Evolutionary conservation across 2,329 filamentous ascomycete genomes (phyloP).

Genomic region (Penicillium sp.): DNA sequence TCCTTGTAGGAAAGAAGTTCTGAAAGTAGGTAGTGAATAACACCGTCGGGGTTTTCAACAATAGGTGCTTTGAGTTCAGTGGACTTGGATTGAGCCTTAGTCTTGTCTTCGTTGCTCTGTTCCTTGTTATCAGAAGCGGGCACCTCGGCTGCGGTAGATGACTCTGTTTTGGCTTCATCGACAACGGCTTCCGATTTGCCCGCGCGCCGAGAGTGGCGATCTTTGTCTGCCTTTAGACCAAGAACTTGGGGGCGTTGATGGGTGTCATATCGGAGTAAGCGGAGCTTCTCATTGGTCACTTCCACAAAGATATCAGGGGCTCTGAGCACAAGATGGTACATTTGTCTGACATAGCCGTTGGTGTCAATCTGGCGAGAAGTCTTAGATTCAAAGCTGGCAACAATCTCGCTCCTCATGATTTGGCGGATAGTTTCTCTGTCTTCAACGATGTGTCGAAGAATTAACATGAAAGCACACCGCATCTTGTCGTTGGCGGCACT

Average conservation of each 20-base stretch:
- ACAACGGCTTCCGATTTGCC: constrained; percentile 20
- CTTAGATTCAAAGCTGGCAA: constrained; percentile 68
- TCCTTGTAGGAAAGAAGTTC: constrained; percentile 91
- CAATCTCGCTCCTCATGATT: constrained; percentile 88
- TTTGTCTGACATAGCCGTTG: constrained; percentile 69
- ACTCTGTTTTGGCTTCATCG: constrained; percentile 33
- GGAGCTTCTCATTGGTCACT: constrained; percentile 80
- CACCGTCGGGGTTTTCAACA: constrained; percentile 89
- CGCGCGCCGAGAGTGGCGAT: constrained; percentile 24
- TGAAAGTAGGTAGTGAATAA: constrained; percentile 90
- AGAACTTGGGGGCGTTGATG: constrained; percentile 56
- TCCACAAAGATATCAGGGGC: constrained; percentile 84
- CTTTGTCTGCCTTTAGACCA: constrained; percentile 53
- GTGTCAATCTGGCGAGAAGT: constrained; percentile 65
- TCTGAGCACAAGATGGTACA: constrained; percentile 78
- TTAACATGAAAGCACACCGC: constrained; percentile 74
- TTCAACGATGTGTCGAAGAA: constrained; percentile 89
- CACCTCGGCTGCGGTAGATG: constrained; percentile 26
- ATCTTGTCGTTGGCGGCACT: constrained; percentile 76
- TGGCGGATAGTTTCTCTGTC: constrained; percentile 89
- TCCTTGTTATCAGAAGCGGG: constrained; percentile 20
- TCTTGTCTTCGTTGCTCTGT: constrained; percentile 26
- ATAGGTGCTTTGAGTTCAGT: constrained; percentile 76
- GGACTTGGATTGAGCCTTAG: constrained; percentile 53
- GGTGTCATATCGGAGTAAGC: constrained; percentile 65